Base-by-base conservation (phyloP, 2,329 filamentous ascomycete species). In the Cladosporium sp. region DNA sequence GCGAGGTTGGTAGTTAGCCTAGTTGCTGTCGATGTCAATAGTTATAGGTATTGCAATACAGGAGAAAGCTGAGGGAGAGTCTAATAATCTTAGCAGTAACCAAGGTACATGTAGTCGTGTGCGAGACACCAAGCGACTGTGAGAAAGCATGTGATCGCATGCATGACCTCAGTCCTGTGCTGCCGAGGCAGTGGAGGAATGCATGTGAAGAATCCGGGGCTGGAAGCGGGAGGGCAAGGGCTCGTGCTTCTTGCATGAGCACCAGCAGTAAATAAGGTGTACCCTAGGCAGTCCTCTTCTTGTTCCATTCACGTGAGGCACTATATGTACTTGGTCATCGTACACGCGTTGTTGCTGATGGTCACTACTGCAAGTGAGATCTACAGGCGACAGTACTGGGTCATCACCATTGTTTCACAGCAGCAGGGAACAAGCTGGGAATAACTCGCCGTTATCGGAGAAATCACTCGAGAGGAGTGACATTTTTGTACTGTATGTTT, bases 341-440 rank as follows among this genome's bases (percentile, higher is more conserved):
- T 32, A 32, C 28, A 32, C 28, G 28, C 28, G 28, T 32, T 10
- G 28, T 3, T 32, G 28, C 28, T 32, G 3, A 32, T 9, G 28
- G 28, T 32, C 28, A 32, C 28, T 32, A 9, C 28, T 32, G 8
- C 28, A 10, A 32, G 28, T 32, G 3, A 9, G 28, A 32, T 32
- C 12, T 4, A 32, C 28, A 32, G 8, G 28, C 28, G 28, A 32
- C 28, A 32, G 28, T 10, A 32, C 8, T 9, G 12, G 12, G 28
- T 9, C 28, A 32, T 32, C 28, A 32, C 3, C 28, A 5, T 32
- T 10, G 28, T 45, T 40, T 9, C 8, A 28, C 42, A 28, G 22
- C 52, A 52, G 24, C 50, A 56, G 44, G 54, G 44, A 42, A 51
- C 25, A 42, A 42, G 45, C 57, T 56, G 44, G 36, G 19, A 49